Evolutionary conservation across 495 filamentous ascomycete species (phyloP).

Genomic region (Hypoxylon lienhwacheense): DNA sequence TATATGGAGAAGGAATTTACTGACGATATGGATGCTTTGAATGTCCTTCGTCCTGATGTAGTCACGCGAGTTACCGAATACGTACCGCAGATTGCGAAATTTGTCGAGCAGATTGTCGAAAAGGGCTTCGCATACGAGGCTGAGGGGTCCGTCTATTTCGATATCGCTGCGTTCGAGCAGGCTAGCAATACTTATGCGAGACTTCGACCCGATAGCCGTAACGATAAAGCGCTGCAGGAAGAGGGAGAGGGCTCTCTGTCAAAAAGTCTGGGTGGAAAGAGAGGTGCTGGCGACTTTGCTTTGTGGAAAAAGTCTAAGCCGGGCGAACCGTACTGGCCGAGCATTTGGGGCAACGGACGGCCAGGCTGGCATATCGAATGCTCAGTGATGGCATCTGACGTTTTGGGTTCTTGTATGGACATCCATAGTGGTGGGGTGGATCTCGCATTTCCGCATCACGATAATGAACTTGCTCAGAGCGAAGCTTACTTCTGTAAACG

Average conservation of each 20-base stretch:
- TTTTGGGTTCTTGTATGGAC: conserved; percentile 80
- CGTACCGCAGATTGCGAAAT: conserved; percentile 71
- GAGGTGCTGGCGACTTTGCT: conserved; percentile 79
- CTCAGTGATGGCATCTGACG: conserved; percentile 90
- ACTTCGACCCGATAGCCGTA: conserved; percentile 82
- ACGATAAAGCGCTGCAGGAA: conserved; percentile 76
- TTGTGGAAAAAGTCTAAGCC: conserved; percentile 93
- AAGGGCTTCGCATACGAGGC: conserved; percentile 87
- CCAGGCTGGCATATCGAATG: conserved; percentile 99
- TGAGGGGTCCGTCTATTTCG: conserved; percentile 92
- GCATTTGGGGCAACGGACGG: conserved; percentile 81
- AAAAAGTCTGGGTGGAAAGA: conserved; percentile 67
- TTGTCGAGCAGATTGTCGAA: conserved; percentile 73
- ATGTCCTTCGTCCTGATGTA: conserved; percentile 79
- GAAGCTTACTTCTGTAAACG: conserved; percentile 76
- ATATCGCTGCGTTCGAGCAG: conserved; percentile 83
- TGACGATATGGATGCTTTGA: conserved; percentile 81
- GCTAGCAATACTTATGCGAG: conserved; percentile 82
- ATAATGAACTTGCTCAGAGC: conserved; percentile 93
- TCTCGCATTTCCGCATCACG: conserved; percentile 92
- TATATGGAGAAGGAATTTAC: conserved; percentile 82
- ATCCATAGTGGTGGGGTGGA: conserved; percentile 95
- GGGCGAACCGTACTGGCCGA: conserved; percentile 89
- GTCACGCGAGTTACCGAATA: conserved; percentile 90
- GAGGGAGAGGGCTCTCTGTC: conserved; percentile 89